Evolutionary conservation across 148 eudicot species (phyloP).

Genomic region (Silene uniflora): DNA sequence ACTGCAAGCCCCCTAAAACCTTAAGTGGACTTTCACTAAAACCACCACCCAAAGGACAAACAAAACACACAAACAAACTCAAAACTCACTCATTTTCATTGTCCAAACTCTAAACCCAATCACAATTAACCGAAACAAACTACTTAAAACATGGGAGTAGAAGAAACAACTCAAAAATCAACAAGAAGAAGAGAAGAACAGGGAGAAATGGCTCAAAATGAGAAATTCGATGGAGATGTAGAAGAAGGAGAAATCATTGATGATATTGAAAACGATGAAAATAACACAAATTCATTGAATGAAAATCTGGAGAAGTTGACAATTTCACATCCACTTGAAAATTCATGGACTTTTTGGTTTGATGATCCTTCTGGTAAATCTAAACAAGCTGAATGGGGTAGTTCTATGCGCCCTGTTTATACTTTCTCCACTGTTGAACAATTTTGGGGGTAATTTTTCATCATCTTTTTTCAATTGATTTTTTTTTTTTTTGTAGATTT

Average conservation of each 20-base stretch:
- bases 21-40: too few relatives aligned
- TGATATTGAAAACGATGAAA: slow-evolving; percentile 18
- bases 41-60: too few relatives aligned
- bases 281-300: neutral
- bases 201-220: neutral
- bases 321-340: slow-evolving; percentile 44
- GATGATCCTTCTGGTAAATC: slow-evolving; percentile 62
- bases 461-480: neutral
- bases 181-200: slow-evolving; percentile 16
- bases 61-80: too few relatives aligned
- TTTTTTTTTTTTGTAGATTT: neutral
- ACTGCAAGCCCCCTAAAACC: too few relatives aligned
- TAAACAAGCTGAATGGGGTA: slow-evolving; percentile 67
- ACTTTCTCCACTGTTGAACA: slow-evolving; percentile 87
- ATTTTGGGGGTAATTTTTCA: slow-evolving; percentile 61
- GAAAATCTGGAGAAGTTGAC: neutral
- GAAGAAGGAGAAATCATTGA: slow-evolving; percentile 52
- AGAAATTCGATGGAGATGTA: slow-evolving; percentile 16
- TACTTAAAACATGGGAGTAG: slow-evolving; percentile 19
- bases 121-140: neutral
- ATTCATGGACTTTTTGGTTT: slow-evolving; percentile 96
- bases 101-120: neutral
- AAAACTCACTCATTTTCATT: too few relatives aligned
- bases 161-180: slow-evolving; percentile 33
- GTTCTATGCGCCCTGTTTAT: slow-evolving; percentile 64